These are phyloP conservation scores for Emergomyces orientalis DNA, from an alignment of 2,329 filamentous ascomycete genomes.

Conservation along the genomic window DNA sequence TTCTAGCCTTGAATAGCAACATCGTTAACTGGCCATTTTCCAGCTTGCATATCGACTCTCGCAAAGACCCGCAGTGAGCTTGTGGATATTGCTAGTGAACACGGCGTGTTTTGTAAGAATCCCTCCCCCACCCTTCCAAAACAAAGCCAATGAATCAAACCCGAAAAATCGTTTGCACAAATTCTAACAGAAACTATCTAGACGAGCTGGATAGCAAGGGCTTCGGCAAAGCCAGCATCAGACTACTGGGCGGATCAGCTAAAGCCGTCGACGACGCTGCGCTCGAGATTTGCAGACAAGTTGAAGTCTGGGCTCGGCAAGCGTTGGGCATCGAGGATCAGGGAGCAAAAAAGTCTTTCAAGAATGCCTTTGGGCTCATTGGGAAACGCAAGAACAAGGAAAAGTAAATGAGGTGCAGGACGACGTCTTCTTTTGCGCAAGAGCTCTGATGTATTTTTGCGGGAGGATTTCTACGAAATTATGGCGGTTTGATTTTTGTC, in stretches of 20 bases:
- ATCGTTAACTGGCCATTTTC: background rate
- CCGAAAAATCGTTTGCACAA: background rate
- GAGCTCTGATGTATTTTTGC: background rate
- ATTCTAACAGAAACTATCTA: background rate
- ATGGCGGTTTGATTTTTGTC: background rate
- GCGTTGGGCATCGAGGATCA: background rate
- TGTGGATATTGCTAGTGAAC: background rate
- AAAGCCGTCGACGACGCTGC: background rate
- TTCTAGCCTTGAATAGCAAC: background rate
- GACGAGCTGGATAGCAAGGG: constrained; percentile 1
- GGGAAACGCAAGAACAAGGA: background rate
- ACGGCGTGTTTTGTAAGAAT: background rate
- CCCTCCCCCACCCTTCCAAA: background rate
- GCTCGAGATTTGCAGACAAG: background rate
- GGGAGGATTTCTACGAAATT: background rate
- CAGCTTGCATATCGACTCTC: constrained; percentile 1
- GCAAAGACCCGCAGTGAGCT: background rate
- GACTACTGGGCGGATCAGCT: background rate
- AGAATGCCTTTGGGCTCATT: background rate
- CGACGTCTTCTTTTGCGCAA: too few relatives aligned
- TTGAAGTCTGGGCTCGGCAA: background rate
- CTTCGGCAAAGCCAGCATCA: background rate
- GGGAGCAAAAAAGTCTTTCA: background rate
- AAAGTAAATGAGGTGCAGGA: too few relatives aligned
- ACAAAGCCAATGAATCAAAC: background rate